These are phyloP conservation scores for Pinus tabuliformis DNA, from an alignment of 75 land plant species.

Conservation along the genomic window DNA sequence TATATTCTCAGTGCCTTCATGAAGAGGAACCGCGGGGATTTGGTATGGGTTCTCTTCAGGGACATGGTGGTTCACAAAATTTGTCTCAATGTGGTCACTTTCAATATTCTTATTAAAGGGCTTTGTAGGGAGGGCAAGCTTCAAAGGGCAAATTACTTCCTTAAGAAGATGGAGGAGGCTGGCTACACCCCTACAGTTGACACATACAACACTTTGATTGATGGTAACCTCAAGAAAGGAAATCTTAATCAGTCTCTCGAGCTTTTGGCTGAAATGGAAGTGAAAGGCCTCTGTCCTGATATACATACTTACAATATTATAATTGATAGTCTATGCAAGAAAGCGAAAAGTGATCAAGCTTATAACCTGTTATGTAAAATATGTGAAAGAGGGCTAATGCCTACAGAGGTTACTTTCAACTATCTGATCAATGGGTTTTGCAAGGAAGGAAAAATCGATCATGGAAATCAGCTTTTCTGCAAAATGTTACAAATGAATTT, in stretches of 20 bases:
- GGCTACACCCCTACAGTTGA: conserved; percentile 32
- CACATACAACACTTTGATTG: conserved; percentile 41
- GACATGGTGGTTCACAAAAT: conserved; percentile 25
- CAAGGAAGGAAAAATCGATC: conserved; percentile 34
- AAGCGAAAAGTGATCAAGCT: conserved; percentile 30
- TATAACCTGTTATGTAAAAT: conserved; percentile 37
- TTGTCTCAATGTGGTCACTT: conserved; percentile 29
- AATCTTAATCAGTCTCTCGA: conserved; percentile 23
- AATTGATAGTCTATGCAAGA: conserved; percentile 43
- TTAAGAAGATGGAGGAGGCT: conserved; percentile 44
- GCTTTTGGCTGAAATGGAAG: conserved; percentile 31
- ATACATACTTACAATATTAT: conserved; percentile 37
- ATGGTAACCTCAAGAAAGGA: conserved; percentile 39
- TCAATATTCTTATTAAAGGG: conserved; percentile 37
- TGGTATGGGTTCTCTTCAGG: conserved; percentile 28
- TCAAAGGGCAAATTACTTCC: conserved; percentile 31
- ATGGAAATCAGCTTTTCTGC: conserved; percentile 33
- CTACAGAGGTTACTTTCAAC: conserved; percentile 45
- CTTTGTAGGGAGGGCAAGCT: conserved; percentile 38
- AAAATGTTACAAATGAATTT: conserved; percentile 44
- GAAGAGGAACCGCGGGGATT: conserved; percentile 6
- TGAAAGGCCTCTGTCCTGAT: conserved; percentile 39
- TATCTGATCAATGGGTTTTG: conserved; percentile 46
- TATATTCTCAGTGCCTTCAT: conserved; percentile 14
- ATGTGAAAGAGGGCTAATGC: conserved; percentile 27